Evolutionary conservation across 805 yeast species (phyloP).

Genomic region (Sungouiella thailandica): DNA sequence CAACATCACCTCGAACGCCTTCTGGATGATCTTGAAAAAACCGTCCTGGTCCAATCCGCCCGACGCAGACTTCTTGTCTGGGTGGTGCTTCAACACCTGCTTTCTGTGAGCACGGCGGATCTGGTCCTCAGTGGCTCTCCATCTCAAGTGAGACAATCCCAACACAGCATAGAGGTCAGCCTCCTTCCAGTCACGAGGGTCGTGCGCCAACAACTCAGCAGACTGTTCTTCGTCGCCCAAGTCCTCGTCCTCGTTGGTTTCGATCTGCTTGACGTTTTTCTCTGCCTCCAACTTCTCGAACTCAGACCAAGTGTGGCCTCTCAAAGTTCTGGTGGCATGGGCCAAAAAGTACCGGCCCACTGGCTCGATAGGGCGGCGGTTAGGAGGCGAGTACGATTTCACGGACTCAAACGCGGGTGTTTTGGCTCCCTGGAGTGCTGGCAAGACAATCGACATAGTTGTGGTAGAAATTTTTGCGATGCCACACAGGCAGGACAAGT

Average conservation of each 20-base stretch:
- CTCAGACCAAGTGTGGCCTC: slow-evolving; percentile 99
- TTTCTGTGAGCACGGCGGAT: slow-evolving; percentile 95
- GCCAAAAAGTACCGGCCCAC: slow-evolving; percentile 95
- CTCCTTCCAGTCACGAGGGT: slow-evolving; percentile 97
- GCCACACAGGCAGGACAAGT: no score
- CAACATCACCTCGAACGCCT: slow-evolving; percentile 85
- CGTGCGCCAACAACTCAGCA: slow-evolving; percentile 71
- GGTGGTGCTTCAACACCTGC: slow-evolving; percentile 95
- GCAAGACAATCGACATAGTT: slow-evolving; percentile 41
- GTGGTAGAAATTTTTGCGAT: neutral
- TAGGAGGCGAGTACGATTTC: slow-evolving; percentile 51
- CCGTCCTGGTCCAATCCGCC: slow-evolving; percentile 92
- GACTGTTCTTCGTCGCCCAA: slow-evolving; percentile 71
- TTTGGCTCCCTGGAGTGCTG: slow-evolving; percentile 42
- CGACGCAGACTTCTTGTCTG: slow-evolving; percentile 92
- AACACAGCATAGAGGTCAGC: slow-evolving; percentile 95
- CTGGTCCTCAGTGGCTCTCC: slow-evolving; percentile 87
- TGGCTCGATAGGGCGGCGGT: slow-evolving; percentile 86
- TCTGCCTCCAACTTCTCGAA: slow-evolving; percentile 92
- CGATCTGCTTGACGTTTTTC: slow-evolving; percentile 69
- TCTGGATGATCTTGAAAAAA: slow-evolving; percentile 96
- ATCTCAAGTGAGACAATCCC: slow-evolving; percentile 88
- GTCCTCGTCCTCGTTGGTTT: slow-evolving; percentile 57
- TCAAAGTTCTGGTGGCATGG: slow-evolving; percentile 90
- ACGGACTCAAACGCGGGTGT: slow-evolving; percentile 48